Evolutionary conservation across 441 rosid genomes (phyloP).

Genomic region (Croton laevigatus): DNA sequence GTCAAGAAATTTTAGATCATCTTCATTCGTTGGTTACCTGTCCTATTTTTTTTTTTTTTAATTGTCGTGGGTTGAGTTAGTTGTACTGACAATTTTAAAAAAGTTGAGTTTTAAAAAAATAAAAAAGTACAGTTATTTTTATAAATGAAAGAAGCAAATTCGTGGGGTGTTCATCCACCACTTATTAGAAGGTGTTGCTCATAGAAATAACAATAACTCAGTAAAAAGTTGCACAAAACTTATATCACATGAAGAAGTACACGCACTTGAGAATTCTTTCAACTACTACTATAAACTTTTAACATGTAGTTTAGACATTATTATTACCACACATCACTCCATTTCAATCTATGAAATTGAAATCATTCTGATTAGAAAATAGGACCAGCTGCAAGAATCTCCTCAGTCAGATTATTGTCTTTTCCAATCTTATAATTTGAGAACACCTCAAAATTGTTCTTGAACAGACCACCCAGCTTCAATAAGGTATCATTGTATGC

Average conservation of each 20-base stretch:
- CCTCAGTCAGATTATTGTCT: slow-evolving; percentile 58
- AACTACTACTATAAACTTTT: no score
- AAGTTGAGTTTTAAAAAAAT: no score
- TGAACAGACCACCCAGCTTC: slow-evolving; percentile 76
- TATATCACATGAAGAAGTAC: no score
- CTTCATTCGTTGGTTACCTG: background rate
- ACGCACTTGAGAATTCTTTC: no score
- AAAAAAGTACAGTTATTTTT: no score
- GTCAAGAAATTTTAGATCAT: background rate
- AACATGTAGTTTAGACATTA: background rate
- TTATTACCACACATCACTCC: background rate
- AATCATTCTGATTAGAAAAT: slow-evolving; percentile 31
- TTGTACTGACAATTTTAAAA: no score
- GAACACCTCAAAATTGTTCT: slow-evolving; percentile 71
- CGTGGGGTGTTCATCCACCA: no score
- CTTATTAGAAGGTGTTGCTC: no score
- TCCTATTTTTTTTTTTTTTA: background rate
- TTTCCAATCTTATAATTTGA: slow-evolving; percentile 67
- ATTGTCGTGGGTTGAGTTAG: no score
- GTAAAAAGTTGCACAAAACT: no score
- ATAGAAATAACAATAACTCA: no score
- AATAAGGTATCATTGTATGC: slow-evolving; percentile 64
- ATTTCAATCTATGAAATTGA: background rate
- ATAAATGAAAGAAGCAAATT: no score
- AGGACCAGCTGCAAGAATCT: slow-evolving; percentile 82